Evolutionary conservation across 2,329 filamentous ascomycete genomes (phyloP), one percentile per base, ranked within the genome.

Genomic region (Fusarium floridanum): DNA sequence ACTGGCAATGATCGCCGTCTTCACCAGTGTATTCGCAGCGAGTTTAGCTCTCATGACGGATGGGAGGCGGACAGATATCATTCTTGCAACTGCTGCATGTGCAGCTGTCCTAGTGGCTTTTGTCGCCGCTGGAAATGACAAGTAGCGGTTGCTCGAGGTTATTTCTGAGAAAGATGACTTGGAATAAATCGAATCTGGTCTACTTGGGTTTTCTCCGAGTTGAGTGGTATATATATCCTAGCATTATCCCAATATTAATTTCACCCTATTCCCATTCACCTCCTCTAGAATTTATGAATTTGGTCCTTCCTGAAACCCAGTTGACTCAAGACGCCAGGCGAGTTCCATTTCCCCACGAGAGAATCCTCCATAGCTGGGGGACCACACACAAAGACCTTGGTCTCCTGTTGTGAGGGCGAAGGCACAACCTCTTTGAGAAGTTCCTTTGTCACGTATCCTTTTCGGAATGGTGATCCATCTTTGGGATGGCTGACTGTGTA

Each of bases 321-420:
- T 78, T 90, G 83, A 14, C 83, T 81, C 76, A 93, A 75, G 36
- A 91, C 84, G 0, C 91, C 91, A 1, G 78, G 76, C 14, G 83
- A 79, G 14, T 79, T 81, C 64, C 83, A 81, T 43, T 82, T 82
- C 6, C 88, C 89, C 3, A 88, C 83, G 41, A 92, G 79, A 12
- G 87, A 85, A 66, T 84, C 84, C 80, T 93, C 90, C 91, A 94
- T 93, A 0, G 86, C 85, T 2, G 91, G 91, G 20, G 92, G 92
- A 0, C 92, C 92, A 78, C 91, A 93, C 1, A 94, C 85, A 77
- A 93, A 91, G 0, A 94, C 89, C 81, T 92, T 92, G 3, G 84
- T 85, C 34, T 86, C 82, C 5, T 61, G 64, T 10, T 71, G 71
- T 3, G 69, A 77, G 4, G 81, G 77, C n/a, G 76, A 77, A 8